Evolutionary conservation across 148 eudicot genomes (phyloP), one percentile per base, ranked within the genome.

Genomic region (Selenicereus undatus): DNA sequence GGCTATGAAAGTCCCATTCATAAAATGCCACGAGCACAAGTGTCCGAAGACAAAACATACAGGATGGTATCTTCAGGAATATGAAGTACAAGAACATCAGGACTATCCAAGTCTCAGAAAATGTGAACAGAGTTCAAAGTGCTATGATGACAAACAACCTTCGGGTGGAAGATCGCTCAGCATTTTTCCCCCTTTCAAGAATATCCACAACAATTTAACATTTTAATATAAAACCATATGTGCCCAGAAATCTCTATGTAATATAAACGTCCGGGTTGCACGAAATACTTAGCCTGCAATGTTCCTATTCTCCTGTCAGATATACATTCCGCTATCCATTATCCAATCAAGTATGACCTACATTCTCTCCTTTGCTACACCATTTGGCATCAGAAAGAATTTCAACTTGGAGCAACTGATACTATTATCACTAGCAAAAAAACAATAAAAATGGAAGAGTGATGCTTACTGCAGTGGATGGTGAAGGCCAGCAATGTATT

Each of bases 401-500:
- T 30, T 29, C 10, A 22, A 48, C 32, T 29, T 58, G 26, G 51
- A 58, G 71, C 35, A 10, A 4, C 30, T n/a, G 45, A 22, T 42
- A 56, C 11, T 8, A 45, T 54, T 30, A 6, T 74, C 21, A 17
- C 9, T 43, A 11, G 54, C 43, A 36, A 20, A 14, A 69, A 24
- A 54, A 32, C n/a, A n/a, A n/a, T n/a, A 32, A 18, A 48, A 66
- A 26, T 73, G 32, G 32, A 32, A 32, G 32, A 32, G 52, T 73
- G 21, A 48, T 76, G 60, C 98, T 91, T 90, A 94, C 98, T 58
- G 92, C 98, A 79, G 91, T 74, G 12, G 98, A 92, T 51, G 99
- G 97, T 71, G 98, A 94, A 76, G 98, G 98, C 99, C 99, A 97
- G 83, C 99, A 97, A 81, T 97, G 99, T 79, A 97, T 81, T 73